Conservation (phyloP, 257 asterid genomes). For the Plantago major region DNA sequence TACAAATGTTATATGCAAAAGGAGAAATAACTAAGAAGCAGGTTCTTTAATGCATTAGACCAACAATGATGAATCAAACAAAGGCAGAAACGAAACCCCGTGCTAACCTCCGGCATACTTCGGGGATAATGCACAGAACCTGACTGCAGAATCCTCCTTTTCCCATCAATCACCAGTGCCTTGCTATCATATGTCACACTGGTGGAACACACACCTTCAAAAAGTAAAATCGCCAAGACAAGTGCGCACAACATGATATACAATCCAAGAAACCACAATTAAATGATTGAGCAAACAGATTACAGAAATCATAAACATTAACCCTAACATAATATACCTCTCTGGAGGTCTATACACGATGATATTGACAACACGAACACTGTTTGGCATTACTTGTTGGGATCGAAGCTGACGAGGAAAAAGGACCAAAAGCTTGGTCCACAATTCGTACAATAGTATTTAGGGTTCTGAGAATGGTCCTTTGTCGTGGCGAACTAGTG, state of each 20-base stretch:
- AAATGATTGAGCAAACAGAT: neutral
- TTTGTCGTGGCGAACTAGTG: neutral
- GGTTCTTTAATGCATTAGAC: neutral
- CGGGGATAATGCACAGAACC: slow-evolving; percentile 87
- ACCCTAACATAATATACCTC: no score
- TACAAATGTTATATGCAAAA: slow-evolving; percentile 16
- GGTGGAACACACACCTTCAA: slow-evolving; percentile 36
- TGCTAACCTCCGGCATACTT: slow-evolving; percentile 70
- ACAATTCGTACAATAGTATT: neutral
- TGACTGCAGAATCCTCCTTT: slow-evolving; percentile 67
- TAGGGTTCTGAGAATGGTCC: neutral
- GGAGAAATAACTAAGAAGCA: neutral
- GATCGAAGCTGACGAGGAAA: neutral
- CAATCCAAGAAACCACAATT: slow-evolving; percentile 12
- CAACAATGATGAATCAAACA: neutral
- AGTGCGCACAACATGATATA: slow-evolving; percentile 22
- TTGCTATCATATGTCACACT: slow-evolving; percentile 58
- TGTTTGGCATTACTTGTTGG: slow-evolving; percentile 4
- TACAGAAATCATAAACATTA: no score
- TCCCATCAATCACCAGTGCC: slow-evolving; percentile 72
- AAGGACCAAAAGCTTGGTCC: neutral
- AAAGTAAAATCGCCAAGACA: slow-evolving; percentile 28
- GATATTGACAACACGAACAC: no score
- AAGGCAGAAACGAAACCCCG: neutral
- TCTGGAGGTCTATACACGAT: no score